A percentile compares a stretch with the other conserved stretches of the same genome.
Evolutionary conservation across 2,329 filamentous ascomycete genomes (phyloP).

Genomic region (Chalaropsis ovoidea): DNA sequence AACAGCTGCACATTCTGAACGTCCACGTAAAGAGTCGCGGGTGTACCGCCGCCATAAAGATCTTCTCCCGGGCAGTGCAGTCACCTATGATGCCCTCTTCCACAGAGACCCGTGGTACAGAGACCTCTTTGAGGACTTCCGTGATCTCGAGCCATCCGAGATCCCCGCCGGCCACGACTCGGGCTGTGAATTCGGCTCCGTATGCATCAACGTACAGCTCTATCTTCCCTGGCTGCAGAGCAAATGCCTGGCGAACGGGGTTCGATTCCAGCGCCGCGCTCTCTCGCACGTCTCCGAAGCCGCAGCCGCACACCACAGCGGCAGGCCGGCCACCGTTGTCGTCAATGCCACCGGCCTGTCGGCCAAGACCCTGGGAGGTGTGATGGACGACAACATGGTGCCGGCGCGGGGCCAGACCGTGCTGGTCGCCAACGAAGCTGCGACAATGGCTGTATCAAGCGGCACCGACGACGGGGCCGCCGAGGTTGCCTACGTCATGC

Average conservation of each 20-base stretch:
- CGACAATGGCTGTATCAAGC: conserved; percentile 58
- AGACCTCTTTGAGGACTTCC: conserved; percentile 60
- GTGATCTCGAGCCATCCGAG: conserved; percentile 46
- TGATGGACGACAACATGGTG: conserved; percentile 61
- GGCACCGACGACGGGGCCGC: conserved; percentile 63
- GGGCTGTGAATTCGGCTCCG: conserved; percentile 66
- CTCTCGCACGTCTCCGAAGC: conserved; percentile 67
- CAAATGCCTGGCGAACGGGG: conserved; percentile 65
- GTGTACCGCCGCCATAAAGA: conserved; percentile 55
- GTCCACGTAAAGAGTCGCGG: conserved; percentile 35
- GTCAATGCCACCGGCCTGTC: conserved; percentile 80
- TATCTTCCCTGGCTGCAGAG: conserved; percentile 81
- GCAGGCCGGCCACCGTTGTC: conserved; percentile 40
- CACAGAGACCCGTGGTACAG: conserved; percentile 63
- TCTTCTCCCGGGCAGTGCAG: conserved; percentile 31
- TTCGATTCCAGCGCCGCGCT: conserved; percentile 52
- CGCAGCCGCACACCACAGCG: not conserved
- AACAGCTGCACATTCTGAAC: not conserved
- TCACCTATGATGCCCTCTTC: conserved; percentile 55
- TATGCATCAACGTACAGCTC: conserved; percentile 83
- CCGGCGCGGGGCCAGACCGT: conserved; percentile 78
- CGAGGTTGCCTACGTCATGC: conserved; percentile 74
- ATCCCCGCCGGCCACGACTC: conserved; percentile 58
- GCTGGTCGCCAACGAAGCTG: conserved; percentile 67
- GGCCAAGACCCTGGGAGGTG: conserved; percentile 66